Percentiles rank a stretch among this genome's conserved stretches.
These are phyloP conservation scores for Citrus trifoliata DNA, from an alignment of 345 rosid species.

Conservation along the genomic window DNA sequence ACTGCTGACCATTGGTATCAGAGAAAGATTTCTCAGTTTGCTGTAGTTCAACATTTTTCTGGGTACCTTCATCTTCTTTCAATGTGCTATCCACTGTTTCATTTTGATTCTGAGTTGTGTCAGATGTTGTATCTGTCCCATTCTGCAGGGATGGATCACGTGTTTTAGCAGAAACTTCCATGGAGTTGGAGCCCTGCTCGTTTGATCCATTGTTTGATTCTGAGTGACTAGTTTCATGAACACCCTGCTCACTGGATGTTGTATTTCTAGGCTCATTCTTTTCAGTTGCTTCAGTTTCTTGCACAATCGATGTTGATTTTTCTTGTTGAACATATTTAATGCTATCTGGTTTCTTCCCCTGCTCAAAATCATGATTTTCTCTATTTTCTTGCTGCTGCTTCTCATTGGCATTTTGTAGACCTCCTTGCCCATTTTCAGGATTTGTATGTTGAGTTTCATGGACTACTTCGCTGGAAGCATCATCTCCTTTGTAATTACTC, in stretches of 20 bases:
- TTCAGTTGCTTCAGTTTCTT: slow-evolving; percentile 21
- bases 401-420: slow-evolving; percentile 20
- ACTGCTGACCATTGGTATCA: slow-evolving; percentile 39
- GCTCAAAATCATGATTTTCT: slow-evolving; percentile 24
- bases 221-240: slow-evolving; percentile 24
- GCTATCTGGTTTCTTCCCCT: slow-evolving; percentile 19
- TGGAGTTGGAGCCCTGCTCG: slow-evolving; percentile 16
- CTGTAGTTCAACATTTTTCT: slow-evolving; percentile 29
- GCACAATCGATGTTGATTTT: slow-evolving; percentile 34
- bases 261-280: slow-evolving; percentile 18
- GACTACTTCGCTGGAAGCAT: slow-evolving; percentile 75
- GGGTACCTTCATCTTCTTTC: slow-evolving; percentile 26
- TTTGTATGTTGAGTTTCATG: slow-evolving; percentile 38
- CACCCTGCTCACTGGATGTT: slow-evolving; percentile 19
- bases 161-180: slow-evolving; percentile 9
- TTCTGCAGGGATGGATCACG: slow-evolving; percentile 21
- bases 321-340: slow-evolving; percentile 28
- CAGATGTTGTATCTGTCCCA: slow-evolving; percentile 11
- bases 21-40: slow-evolving; percentile 43
- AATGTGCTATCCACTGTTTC: slow-evolving; percentile 14
- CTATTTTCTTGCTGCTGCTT: slow-evolving; percentile 29
- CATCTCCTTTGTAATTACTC: slow-evolving; percentile 74
- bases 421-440: slow-evolving; percentile 32
- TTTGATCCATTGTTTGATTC: slow-evolving; percentile 23
- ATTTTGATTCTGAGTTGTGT: slow-evolving; percentile 25